phyloP scores from a whole-genome alignment of 192 early-diverging fungal genomes.

The Umbelopsis sp. region DNA sequence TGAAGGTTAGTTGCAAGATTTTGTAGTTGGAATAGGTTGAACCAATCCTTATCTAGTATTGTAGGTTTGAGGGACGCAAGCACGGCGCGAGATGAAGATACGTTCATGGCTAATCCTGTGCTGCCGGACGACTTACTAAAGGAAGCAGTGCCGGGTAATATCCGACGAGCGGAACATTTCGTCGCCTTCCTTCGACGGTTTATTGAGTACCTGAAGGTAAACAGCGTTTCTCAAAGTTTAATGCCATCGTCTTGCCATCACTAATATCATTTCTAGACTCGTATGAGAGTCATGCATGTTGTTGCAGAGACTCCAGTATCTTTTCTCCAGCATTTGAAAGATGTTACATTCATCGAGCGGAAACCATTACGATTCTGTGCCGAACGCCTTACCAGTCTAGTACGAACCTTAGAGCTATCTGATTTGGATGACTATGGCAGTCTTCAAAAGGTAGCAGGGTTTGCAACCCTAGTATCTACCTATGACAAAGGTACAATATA shows the following conservation, averaged over 20 bases:
- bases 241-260: background rate
- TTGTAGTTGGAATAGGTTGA: background rate
- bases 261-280: slow-evolving; percentile 57
- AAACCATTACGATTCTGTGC: slow-evolving; percentile 96
- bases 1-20: slow-evolving; percentile 53
- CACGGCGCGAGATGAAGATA: slow-evolving; percentile 78
- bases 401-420: slow-evolving; percentile 90
- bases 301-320: slow-evolving; percentile 94
- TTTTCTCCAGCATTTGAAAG: slow-evolving; percentile 91
- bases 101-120: slow-evolving; percentile 92
- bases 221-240: background rate
- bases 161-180: slow-evolving; percentile 97
- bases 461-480: slow-evolving; percentile 95
- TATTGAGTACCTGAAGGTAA: slow-evolving; percentile 94
- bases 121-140: slow-evolving; percentile 90
- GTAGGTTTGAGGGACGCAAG: slow-evolving; percentile 74
- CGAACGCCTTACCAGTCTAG: slow-evolving; percentile 86
- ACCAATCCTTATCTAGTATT: slow-evolving; percentile 2
- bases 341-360: slow-evolving; percentile 93
- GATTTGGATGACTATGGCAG: slow-evolving; percentile 88
- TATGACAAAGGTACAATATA: slow-evolving; percentile 78
- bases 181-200: slow-evolving; percentile 95
- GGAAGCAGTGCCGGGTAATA: slow-evolving; percentile 97
- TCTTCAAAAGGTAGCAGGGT: slow-evolving; percentile 83
- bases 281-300: slow-evolving; percentile 95